These are phyloP conservation scores for Monosporascus cannonballus DNA, from an alignment of 2,329 filamentous ascomycete genomes.

Conservation along the genomic window DNA sequence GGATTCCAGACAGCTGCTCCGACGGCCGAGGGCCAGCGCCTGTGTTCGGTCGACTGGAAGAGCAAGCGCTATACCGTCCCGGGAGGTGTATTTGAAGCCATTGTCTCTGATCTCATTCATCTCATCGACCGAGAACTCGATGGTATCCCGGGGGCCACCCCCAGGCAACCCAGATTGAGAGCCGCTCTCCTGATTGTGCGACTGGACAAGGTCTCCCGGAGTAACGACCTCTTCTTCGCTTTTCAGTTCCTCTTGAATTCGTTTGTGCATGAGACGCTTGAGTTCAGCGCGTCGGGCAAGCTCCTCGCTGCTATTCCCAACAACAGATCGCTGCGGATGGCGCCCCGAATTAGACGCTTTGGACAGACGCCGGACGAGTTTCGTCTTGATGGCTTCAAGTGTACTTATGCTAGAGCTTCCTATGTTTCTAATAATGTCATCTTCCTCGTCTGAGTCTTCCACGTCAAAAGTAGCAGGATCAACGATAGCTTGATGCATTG, in stretches of 20 bases:
- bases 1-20: slow-evolving; percentile 11
- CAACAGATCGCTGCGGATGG: slow-evolving; percentile 33
- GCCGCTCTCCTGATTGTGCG: slow-evolving; percentile 21
- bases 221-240: slow-evolving; percentile 35
- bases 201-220: slow-evolving; percentile 20
- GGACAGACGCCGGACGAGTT: slow-evolving; percentile 40
- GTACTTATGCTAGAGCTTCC: slow-evolving; percentile 28
- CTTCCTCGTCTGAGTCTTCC: slow-evolving; percentile 29
- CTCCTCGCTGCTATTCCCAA: slow-evolving; percentile 44
- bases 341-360: slow-evolving; percentile 35
- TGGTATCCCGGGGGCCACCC: slow-evolving; percentile 41
- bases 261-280: slow-evolving; percentile 46
- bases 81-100: slow-evolving; percentile 1
- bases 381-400: slow-evolving; percentile 39
- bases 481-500: slow-evolving; percentile 20
- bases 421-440: slow-evolving; percentile 9
- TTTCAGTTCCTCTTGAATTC: slow-evolving; percentile 53
- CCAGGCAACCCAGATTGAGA: slow-evolving; percentile 22
- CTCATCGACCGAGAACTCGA: slow-evolving; percentile 36
- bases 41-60: slow-evolving; percentile 4
- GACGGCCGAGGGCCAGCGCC: slow-evolving; percentile 5
- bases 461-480: slow-evolving; percentile 31
- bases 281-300: slow-evolving; percentile 50
- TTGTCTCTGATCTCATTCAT: slow-evolving; percentile 8
- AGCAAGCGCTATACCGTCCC: slow-evolving; percentile 4